Evolutionary conservation across 2,329 filamentous ascomycete species (phyloP).

Genomic region (Fusarium napiforme): DNA sequence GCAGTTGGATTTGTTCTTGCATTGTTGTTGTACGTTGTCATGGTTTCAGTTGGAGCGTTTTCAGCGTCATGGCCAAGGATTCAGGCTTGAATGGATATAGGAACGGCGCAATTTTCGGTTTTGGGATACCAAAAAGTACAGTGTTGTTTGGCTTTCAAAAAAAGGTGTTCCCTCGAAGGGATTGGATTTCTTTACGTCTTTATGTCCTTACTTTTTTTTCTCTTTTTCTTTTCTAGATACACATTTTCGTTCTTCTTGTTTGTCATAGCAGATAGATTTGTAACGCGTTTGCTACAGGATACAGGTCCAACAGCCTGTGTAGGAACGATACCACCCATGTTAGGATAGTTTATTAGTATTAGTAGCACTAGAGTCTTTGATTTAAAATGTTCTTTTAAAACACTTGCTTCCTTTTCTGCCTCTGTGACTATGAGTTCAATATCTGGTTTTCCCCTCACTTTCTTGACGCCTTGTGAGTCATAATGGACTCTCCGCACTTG

Average conservation of each 20-base stretch:
- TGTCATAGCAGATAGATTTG: conserved; percentile 41
- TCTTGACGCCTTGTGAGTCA: not conserved
- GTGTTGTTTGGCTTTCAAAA: conserved; percentile 36
- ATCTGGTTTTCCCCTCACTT: not conserved
- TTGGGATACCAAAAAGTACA: conserved; percentile 43
- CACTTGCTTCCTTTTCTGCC: not conserved
- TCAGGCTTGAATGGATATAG: conserved; percentile 35
- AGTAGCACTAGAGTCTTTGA: conserved; percentile 24
- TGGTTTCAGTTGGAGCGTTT: conserved; percentile 39
- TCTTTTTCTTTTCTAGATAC: conserved; percentile 17
- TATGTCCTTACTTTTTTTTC: not conserved
- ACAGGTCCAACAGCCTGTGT: conserved; percentile 40
- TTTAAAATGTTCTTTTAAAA: conserved; percentile 13
- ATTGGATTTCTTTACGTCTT: conserved; percentile 7
- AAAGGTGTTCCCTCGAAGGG: conserved; percentile 14
- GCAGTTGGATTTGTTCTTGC: conserved; percentile 49
- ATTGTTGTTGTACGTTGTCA: conserved; percentile 46
- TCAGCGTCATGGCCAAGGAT: conserved; percentile 29
- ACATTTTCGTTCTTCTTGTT: conserved; percentile 22
- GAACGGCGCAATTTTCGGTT: conserved; percentile 36
- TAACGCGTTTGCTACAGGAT: conserved; percentile 34
- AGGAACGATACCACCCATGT: conserved; percentile 40
- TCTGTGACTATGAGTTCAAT: not conserved
- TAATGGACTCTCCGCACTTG: not conserved
- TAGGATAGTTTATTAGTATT: conserved; percentile 35